Evolutionary conservation across 1,284 basidiomycete genomes (phyloP).

Genomic region (Stygiomarasmius scandens): DNA sequence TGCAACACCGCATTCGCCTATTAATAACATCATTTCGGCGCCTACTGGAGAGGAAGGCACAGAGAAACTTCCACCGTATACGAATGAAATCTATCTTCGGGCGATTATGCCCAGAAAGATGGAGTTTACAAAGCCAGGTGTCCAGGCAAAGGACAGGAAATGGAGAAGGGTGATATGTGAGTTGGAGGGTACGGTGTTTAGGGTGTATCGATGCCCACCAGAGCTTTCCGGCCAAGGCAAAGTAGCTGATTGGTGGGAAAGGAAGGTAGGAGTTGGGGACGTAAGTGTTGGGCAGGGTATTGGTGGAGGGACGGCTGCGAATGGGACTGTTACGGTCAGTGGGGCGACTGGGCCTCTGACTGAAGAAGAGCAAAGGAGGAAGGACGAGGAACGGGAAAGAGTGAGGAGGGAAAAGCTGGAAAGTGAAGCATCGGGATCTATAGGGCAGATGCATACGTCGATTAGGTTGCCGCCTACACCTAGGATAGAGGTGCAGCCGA

Average conservation of each 20-base stretch:
- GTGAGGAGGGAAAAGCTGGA: conserved; percentile 13
- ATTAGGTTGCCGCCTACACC: conserved; percentile 2
- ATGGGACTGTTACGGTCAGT: conserved; percentile 11
- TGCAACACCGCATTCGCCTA: background rate
- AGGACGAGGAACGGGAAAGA: conserved; percentile 9
- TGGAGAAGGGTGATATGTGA: conserved; percentile 92
- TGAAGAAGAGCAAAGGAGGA: background rate
- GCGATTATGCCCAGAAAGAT: conserved; percentile 91
- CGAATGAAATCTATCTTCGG: conserved; percentile 82
- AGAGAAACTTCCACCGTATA: conserved; percentile 84
- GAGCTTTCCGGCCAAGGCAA: conserved; percentile 50
- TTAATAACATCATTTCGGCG: conserved; percentile 1
- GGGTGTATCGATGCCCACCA: conserved; percentile 75
- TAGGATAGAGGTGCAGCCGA: background rate
- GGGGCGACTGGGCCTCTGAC: conserved; percentile 3
- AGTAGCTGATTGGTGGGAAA: conserved; percentile 77
- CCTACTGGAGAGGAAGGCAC: conserved; percentile 66
- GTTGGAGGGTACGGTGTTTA: conserved; percentile 88
- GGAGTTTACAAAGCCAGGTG: conserved; percentile 87
- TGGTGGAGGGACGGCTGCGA: conserved; percentile 26
- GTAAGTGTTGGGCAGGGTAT: conserved; percentile 30
- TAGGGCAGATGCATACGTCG: background rate
- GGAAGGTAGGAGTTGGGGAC: conserved; percentile 69
- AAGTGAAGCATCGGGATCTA: background rate
- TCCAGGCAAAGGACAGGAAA: conserved; percentile 87